Evolutionary conservation across 805 yeast species (phyloP), one percentile per base, ranked within the genome.

Genomic region (Ascoidea tarda): DNA sequence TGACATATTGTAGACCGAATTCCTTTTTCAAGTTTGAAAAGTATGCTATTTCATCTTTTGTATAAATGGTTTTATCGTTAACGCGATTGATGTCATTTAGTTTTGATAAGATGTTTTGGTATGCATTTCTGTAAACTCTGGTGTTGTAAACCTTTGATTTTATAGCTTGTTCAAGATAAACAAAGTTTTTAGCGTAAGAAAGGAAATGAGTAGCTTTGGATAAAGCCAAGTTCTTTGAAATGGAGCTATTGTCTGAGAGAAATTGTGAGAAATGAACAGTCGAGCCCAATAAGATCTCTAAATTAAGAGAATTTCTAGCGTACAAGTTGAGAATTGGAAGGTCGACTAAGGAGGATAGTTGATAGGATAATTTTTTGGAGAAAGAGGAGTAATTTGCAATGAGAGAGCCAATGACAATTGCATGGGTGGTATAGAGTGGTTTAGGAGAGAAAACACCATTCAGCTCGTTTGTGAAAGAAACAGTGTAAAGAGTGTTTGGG

Each of bases 381-480:
- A 59, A 59, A n/a, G 61, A 63, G 6, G 65, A 57, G 16, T 62
- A 60, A 53, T 70, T 70, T 38, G 72, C 59, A 3, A 58, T 52
- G 16, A 79, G 69, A 4, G 68, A 66, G 4, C 78, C 70, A 31
- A 71, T 65, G 6, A 74, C 71, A 59, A 68, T 72, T 4, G 59
- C 59, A 46, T 80, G 82, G 6, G 77, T 63, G 28, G 73, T 58
- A 28, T 74, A 76, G n/a, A 80, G 89, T 51, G 89, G 89, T 65
- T 84, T 83, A 49, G 90, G 90, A 16, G 88, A 87, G 1, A 89
- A 82, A 1, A 89, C 84, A 42, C 90, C 90, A 21, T 21, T 21
- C 2, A 21, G 28, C 28, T 21, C 28, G 0, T 87, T 80, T 2
- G 90, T 84, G 63, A 82, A 83, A 6, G 83, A 78, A 50, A 84